phyloP scores from a whole-genome alignment of 208 protist species.

The Wallacemonas sp. region DNA sequence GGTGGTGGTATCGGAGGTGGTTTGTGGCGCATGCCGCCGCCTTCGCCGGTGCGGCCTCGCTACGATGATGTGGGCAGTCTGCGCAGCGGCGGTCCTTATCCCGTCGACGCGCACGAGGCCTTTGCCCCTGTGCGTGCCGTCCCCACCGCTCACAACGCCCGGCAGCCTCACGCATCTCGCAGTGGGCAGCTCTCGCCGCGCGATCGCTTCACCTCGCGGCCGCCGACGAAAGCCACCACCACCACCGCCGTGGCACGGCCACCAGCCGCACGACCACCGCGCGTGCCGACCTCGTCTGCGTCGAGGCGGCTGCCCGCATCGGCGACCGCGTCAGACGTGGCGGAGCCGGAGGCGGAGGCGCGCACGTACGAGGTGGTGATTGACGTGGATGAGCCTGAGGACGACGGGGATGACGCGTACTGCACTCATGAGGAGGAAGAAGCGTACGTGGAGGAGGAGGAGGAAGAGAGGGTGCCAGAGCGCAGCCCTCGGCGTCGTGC shows the following conservation, averaged over 20 bases:
- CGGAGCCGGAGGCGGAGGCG: slow-evolving; percentile 1
- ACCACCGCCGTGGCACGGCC: background rate
- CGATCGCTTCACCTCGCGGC: background rate
- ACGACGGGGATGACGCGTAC: background rate
- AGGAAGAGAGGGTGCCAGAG: background rate
- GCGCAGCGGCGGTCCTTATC: background rate
- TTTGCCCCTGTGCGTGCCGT: no score
- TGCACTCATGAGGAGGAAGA: background rate
- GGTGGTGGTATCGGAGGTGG: background rate
- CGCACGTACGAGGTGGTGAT: slow-evolving; percentile 8
- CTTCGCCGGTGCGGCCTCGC: background rate
- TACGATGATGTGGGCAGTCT: background rate
- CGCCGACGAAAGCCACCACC: background rate
- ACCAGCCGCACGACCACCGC: background rate
- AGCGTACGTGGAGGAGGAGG: background rate
- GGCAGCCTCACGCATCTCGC: no score
- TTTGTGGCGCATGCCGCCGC: background rate
- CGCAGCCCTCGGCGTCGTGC: slow-evolving; percentile 11
- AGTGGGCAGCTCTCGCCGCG: no score
- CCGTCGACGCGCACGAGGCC: no score
- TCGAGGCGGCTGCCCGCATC: background rate
- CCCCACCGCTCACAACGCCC: no score
- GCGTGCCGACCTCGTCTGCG: background rate
- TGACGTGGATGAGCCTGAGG: slow-evolving; percentile 1
- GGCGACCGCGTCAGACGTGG: background rate